Evolutionary conservation across 2,329 filamentous ascomycete genomes (phyloP).

Genomic region (Aspergillus fischeri): DNA sequence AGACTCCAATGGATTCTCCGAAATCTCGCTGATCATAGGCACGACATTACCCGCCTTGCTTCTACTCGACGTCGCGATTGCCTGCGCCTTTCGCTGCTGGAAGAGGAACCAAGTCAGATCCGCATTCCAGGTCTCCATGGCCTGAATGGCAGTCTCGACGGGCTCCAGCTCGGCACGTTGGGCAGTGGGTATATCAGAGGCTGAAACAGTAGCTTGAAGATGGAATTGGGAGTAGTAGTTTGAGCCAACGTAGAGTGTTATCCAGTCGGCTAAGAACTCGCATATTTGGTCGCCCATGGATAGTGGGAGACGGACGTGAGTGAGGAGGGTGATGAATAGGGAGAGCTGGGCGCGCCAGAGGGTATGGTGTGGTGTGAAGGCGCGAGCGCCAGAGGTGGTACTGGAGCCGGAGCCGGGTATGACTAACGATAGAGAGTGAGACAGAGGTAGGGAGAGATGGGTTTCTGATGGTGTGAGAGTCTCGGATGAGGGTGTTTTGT

Average conservation of each 20-base stretch:
- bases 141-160: constrained; percentile 29
- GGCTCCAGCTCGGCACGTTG: constrained; percentile 12
- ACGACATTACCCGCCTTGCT: constrained; percentile 27
- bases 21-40: constrained; percentile 7
- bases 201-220: not conserved
- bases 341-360: constrained; percentile 36
- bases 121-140: constrained; percentile 41
- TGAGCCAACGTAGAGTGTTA: constrained; percentile 31
- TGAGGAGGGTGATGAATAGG: constrained; percentile 38
- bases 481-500: not conserved
- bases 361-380: constrained; percentile 37
- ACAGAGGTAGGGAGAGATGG: constrained; percentile 16
- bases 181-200: constrained; percentile 6
- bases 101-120: constrained; percentile 43
- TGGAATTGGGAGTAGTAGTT: constrained; percentile 28
- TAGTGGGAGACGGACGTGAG: constrained; percentile 36
- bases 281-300: constrained; percentile 41
- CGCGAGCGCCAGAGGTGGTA: constrained; percentile 19
- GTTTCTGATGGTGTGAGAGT: not conserved
- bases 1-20: constrained; percentile 5
- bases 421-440: constrained; percentile 16
- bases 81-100: constrained; percentile 13
- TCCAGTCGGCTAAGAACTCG: constrained; percentile 34
- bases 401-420: constrained; percentile 15
- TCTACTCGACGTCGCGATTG: constrained; percentile 14